A percentile compares a stretch with the other conserved stretches of the same genome.
Evolutionary conservation across 768 basidiomycete species (phyloP).

Genomic region (Megacollybia marginata): DNA sequence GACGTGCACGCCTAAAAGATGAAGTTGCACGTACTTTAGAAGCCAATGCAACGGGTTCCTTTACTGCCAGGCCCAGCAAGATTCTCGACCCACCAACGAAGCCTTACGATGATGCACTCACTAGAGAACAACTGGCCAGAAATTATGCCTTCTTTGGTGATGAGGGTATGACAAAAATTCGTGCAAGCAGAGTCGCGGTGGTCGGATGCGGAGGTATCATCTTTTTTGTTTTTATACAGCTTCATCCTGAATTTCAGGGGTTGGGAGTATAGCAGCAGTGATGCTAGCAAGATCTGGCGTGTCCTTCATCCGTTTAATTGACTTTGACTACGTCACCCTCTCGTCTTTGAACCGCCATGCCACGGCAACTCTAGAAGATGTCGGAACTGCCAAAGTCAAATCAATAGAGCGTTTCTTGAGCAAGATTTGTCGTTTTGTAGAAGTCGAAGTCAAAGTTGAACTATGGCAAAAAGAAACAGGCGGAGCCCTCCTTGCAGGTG

Average conservation of each 20-base stretch:
- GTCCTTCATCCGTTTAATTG: slow-evolving; percentile 15
- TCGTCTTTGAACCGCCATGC: slow-evolving; percentile 95
- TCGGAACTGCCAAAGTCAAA: slow-evolving; percentile 88
- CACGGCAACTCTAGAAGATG: slow-evolving; percentile 80
- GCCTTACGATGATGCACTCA: slow-evolving; percentile 70
- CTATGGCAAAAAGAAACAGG: slow-evolving; percentile 85
- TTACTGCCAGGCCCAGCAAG: slow-evolving; percentile 5
- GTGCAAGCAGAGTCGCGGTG: slow-evolving; percentile 71
- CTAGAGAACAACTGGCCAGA: slow-evolving; percentile 84
- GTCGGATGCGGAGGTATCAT: slow-evolving; percentile 81
- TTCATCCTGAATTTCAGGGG: slow-evolving; percentile 17
- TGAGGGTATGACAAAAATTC: slow-evolving; percentile 74
- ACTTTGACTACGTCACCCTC: slow-evolving; percentile 95
- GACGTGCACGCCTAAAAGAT: slow-evolving; percentile 48
- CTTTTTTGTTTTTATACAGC: too few species aligned
- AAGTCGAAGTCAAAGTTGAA: slow-evolving; percentile 78
- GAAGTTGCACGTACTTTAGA: slow-evolving; percentile 49
- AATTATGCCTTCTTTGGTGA: slow-evolving; percentile 96
- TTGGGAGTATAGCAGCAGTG: slow-evolving; percentile 92
- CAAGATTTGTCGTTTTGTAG: slow-evolving; percentile 76
- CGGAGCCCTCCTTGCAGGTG: slow-evolving; percentile 64
- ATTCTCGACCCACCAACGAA: slow-evolving; percentile 2
- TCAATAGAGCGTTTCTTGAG: slow-evolving; percentile 64
- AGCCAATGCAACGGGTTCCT: slow-evolving; percentile 15
- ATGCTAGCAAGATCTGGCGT: slow-evolving; percentile 90